Conservation (phyloP, 257 asterid genomes). For the Capsicum pubescens region DNA sequence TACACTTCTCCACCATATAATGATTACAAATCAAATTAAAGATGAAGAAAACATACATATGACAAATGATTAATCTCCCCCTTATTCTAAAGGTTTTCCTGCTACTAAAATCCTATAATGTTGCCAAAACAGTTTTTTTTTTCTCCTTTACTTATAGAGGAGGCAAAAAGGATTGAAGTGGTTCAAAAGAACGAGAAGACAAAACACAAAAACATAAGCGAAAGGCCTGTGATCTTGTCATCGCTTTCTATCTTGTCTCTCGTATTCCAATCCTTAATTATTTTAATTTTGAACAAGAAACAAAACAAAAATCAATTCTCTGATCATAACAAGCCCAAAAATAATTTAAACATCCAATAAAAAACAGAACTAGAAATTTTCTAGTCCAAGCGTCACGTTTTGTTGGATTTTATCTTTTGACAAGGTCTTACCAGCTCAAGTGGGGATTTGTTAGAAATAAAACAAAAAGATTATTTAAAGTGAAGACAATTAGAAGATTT, state of each 20-base stretch:
- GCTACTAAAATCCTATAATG: not conserved
- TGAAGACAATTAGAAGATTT: not conserved
- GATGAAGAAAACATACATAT: not conserved
- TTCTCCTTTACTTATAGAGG: constrained; percentile 31
- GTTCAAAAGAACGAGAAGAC: constrained; percentile 40
- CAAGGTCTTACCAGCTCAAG: constrained; percentile 12
- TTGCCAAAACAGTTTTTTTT: not conserved
- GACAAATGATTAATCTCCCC: not conserved
- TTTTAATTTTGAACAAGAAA: not conserved
- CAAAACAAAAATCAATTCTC: not conserved
- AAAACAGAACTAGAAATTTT: not conserved
- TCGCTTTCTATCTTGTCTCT: constrained; percentile 26
- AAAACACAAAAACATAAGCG: constrained; percentile 28
- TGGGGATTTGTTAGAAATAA: not conserved
- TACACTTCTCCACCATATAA: not conserved
- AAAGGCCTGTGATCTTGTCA: constrained; percentile 9
- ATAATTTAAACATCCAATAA: not conserved
- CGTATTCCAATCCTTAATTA: not conserved
- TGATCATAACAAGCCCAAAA: not conserved
- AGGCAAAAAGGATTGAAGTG: constrained; percentile 39
- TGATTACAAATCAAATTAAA: not conserved
- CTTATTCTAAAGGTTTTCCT: not conserved
- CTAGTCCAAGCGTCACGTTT: not conserved
- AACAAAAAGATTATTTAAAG: not conserved
- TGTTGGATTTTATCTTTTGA: not conserved